phyloP scores from a whole-genome alignment of 2,329 filamentous ascomycete genomes.

The Cadophora gregata region DNA sequence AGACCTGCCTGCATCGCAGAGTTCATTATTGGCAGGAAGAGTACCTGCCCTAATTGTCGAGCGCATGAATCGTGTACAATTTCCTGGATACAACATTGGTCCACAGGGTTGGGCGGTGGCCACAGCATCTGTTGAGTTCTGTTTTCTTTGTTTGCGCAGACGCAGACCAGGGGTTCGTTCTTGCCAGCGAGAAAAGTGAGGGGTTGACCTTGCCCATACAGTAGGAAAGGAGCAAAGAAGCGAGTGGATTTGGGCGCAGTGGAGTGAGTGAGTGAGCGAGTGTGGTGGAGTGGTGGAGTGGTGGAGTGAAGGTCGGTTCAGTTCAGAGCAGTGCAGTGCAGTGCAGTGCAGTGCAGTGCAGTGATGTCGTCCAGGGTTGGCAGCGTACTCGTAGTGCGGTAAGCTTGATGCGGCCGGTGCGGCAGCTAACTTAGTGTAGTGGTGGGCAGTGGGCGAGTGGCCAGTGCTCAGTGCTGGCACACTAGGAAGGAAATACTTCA shows the following conservation, averaged over 20 bases:
- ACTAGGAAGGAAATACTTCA: no score
- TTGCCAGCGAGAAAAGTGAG: constrained; percentile 7
- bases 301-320: no score
- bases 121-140: background rate
- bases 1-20: background rate
- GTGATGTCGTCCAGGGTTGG: no score
- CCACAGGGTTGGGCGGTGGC: no score
- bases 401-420: background rate
- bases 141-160: constrained; percentile 5
- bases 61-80: background rate
- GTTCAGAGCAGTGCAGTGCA: background rate
- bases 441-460: no score
- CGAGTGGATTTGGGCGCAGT: background rate
- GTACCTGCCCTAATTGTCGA: background rate
- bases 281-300: background rate
- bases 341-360: background rate
- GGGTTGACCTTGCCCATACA: background rate
- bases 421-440: no score
- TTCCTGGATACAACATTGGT: background rate
- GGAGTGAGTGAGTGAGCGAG: no score
- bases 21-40: constrained; percentile 4
- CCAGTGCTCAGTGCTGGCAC: no score
- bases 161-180: constrained; percentile 3
- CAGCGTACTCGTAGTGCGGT: background rate
- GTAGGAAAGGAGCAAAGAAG: background rate